Conservation (phyloP, 108 stramenopile genomes). For the Nannochloropsis oceanica region DNA sequence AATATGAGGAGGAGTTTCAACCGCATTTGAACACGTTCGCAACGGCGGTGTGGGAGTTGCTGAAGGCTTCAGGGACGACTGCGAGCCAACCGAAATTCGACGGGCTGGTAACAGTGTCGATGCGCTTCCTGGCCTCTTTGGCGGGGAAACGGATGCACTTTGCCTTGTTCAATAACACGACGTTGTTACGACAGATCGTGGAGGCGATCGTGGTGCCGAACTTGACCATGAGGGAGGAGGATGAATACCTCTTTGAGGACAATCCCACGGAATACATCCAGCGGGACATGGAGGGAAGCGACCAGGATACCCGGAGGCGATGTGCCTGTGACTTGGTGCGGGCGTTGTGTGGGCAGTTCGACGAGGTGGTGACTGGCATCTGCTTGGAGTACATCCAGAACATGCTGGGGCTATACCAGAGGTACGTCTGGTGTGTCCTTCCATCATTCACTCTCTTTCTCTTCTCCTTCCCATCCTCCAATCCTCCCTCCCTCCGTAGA, state of each 20-base stretch:
- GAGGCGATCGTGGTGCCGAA: conserved; percentile 85
- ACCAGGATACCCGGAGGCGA: conserved; percentile 76
- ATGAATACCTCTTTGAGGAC: conserved; percentile 81
- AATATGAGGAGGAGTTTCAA: conserved; percentile 91
- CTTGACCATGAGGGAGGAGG: conserved; percentile 61
- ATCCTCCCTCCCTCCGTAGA: no score
- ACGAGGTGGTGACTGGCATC: conserved; percentile 59
- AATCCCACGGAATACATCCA: conserved; percentile 86
- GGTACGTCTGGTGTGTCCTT: background rate
- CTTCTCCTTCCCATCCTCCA: background rate
- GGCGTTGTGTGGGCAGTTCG: conserved; percentile 82
- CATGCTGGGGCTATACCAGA: conserved; percentile 59
- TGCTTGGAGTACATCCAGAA: conserved; percentile 54
- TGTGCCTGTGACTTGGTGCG: conserved; percentile 75
- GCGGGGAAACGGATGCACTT: conserved; percentile 72
- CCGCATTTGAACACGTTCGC: conserved; percentile 62
- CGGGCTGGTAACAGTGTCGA: conserved; percentile 65
- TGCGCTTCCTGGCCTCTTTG: conserved; percentile 70
- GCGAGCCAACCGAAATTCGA: conserved; percentile 56
- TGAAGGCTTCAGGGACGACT: conserved; percentile 40
- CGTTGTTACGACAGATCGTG: conserved; percentile 61
- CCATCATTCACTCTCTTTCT: background rate
- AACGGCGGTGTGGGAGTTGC: conserved; percentile 63
- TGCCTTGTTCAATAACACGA: conserved; percentile 56
- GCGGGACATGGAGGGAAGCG: conserved; percentile 85